Evolutionary conservation across 345 rosid species (phyloP), one percentile per base, ranked within the genome.

Genomic region (Turritis glabra): DNA sequence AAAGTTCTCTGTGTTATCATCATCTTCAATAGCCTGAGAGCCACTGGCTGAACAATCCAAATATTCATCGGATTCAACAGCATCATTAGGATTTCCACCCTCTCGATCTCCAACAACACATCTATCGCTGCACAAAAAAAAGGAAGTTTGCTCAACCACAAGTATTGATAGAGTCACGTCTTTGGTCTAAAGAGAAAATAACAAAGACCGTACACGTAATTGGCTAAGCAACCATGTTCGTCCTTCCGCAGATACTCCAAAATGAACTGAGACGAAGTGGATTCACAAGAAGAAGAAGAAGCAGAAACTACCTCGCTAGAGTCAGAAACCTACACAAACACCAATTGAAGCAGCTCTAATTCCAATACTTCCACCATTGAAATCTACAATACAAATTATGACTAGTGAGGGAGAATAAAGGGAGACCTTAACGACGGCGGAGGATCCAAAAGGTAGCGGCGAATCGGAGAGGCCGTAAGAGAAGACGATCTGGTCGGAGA

Each of bases 371-470:
- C 14, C 38, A 67, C 65, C 29, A 61, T 19, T 11, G 35, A 15
- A 58, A 66, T 30, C 43, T 63, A 60, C 10, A 50, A 50, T 48
- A 6, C 37, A 12, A 1, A 25, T 7, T 5, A 33, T 32, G 35
- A 10, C 12, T 25, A 64, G 5, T 38, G 12, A 44, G 5, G 5
- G 18, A 14, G 22, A 18, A 2, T 1, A 41, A 21, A 65, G 41
- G 10, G 65, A 61, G 37, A 88, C 96, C 91, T 90, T 82, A 19
- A 90, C 93, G 47, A 89, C 85, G 43, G 95, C 95, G 69, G 93
- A 81, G 77, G 89, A 90, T 47, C 85, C 90, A 65, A 84, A 81
- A 59, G 97, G 97, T 32, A 90, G 85, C 51, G 89, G 79, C 22
- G 92, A 89, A 78, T 83, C 83, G 63, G 97, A 84, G 64, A 89